Evolutionary conservation across 2,329 filamentous ascomycete species (phyloP), one percentile per base, ranked within the genome.

Genomic region (Xylaria sp.): DNA sequence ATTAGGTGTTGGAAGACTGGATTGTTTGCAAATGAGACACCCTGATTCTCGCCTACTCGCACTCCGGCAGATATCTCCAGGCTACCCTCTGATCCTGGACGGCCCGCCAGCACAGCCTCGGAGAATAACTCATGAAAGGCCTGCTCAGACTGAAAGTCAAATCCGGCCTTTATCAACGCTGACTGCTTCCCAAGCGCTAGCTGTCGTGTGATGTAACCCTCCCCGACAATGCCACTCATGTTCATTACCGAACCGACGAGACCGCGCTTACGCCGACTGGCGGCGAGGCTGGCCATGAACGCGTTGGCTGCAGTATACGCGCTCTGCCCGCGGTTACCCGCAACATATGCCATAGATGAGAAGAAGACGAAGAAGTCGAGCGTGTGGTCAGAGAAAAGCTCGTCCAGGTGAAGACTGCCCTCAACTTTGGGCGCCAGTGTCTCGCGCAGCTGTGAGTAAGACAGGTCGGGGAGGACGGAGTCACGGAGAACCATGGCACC

Each of bases 341-440:
- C 67, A 0, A 78, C 68, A 3, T 55, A 68, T 3, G 73, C 62
- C 1, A 76, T 60, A 0, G 79, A 81, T 1, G 75, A 78, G 35
- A 80, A 75, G 23, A 78, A 64, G 10, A 82, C 68, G 66, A 82
- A 79, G 57, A 79, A 80, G 46, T 79, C 77, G 0, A 79, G 71
- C 4, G 69, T 49, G 0, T 56, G 43, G 1, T 72, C 63, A 9
- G 58, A 37, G 52, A 78, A 76, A 0, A 75, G 51, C 1, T 72
- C 65, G 7, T 79, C 71, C 0, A 79, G 69, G 27, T 72, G 56
- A 3, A 65, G 53, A 4, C 66, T 72, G 1, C 79, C 79, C 0
- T 74, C 58, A 1, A 80, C 74, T 66, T 80, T 81, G 3, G 79
- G 79, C 0, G 71, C 71, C 11, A 68, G 62, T 1, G 68, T 52